phyloP scores from a whole-genome alignment of 495 filamentous ascomycete genomes.

The Penicillium nucicola region DNA sequence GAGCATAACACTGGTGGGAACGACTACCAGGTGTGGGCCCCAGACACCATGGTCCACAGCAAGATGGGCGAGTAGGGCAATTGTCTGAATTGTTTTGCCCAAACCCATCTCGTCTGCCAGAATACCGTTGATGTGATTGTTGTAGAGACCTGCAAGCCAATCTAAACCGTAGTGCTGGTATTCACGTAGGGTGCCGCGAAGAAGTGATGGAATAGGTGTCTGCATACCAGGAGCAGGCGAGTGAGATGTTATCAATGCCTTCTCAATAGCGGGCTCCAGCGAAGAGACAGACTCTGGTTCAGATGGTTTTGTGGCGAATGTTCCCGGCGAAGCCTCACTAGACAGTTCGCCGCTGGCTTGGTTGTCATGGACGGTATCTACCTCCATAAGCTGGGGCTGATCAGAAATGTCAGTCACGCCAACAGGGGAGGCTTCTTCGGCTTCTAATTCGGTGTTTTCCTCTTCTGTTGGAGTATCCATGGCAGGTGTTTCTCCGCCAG shows the following conservation, averaged over 20 bases:
- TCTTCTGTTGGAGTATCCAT: neutral
- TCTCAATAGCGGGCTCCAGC: slow-evolving; percentile 43
- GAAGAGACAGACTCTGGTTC: slow-evolving; percentile 66
- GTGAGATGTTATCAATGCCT: slow-evolving; percentile 27
- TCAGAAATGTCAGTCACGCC: neutral
- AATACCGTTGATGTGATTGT: slow-evolving; percentile 93
- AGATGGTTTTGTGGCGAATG: slow-evolving; percentile 65
- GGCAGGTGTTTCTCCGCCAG: neutral
- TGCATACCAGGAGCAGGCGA: slow-evolving; percentile 46
- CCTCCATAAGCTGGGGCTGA: slow-evolving; percentile 12
- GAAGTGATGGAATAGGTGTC: slow-evolving; percentile 80
- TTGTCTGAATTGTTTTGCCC: slow-evolving; percentile 98
- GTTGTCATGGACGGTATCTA: slow-evolving; percentile 11
- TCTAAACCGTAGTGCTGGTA: slow-evolving; percentile 97
- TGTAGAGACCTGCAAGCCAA: slow-evolving; percentile 91
- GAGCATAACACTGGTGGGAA: slow-evolving; percentile 97
- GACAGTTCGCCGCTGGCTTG: slow-evolving; percentile 34
- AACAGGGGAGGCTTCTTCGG: slow-evolving; percentile 4
- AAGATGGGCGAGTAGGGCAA: slow-evolving; percentile 88
- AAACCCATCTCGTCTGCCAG: slow-evolving; percentile 99
- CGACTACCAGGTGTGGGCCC: slow-evolving; percentile 95
- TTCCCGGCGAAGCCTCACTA: slow-evolving; percentile 53
- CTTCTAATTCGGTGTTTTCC: slow-evolving; percentile 2
- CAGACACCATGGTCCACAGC: slow-evolving; percentile 88
- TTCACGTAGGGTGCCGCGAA: slow-evolving; percentile 88